A percentile compares a stretch with the other conserved stretches of the same genome.
Conservation (phyloP, 2,329 filamentous ascomycete species). For the Nothopassalora personata region DNA sequence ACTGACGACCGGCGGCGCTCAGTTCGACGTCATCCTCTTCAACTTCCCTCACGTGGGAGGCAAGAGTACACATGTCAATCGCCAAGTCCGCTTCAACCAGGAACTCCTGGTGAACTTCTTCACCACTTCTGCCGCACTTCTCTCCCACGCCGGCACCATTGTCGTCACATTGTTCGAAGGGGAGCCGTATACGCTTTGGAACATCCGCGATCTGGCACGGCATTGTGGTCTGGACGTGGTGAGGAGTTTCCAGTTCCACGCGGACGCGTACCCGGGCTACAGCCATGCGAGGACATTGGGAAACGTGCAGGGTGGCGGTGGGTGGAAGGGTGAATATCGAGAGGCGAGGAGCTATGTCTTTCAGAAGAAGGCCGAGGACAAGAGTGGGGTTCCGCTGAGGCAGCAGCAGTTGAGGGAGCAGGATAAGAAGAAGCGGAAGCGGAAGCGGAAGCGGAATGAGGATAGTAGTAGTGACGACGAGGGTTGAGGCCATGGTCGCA, state of each 20-base stretch:
- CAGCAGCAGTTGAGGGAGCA: background rate
- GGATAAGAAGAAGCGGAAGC: constrained; percentile 13
- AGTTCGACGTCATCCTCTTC: constrained; percentile 79
- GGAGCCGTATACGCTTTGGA: constrained; percentile 94
- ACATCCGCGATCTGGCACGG: constrained; percentile 78
- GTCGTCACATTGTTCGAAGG: constrained; percentile 87
- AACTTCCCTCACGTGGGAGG: constrained; percentile 97
- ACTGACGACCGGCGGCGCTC: constrained; percentile 37
- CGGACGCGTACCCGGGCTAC: constrained; percentile 66
- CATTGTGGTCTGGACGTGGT: constrained; percentile 68
- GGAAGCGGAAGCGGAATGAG: constrained; percentile 21
- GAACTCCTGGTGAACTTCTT: constrained; percentile 69
- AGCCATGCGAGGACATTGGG: constrained; percentile 68
- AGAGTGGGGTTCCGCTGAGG: constrained; percentile 16
- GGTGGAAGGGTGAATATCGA: constrained; percentile 47
- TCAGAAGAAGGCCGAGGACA: constrained; percentile 31
- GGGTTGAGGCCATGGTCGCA: background rate
- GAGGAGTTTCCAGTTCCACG: constrained; percentile 64
- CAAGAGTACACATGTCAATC: constrained; percentile 84
- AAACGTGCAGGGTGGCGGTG: constrained; percentile 42
- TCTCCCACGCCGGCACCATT: constrained; percentile 56
- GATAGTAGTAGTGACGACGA: constrained; percentile 23
- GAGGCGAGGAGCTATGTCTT: constrained; percentile 45
- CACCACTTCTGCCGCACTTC: constrained; percentile 46
- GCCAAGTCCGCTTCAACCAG: constrained; percentile 90